These are phyloP conservation scores for Aspergillus ellipticus DNA, from an alignment of 495 filamentous ascomycete species.

Conservation along the genomic window DNA sequence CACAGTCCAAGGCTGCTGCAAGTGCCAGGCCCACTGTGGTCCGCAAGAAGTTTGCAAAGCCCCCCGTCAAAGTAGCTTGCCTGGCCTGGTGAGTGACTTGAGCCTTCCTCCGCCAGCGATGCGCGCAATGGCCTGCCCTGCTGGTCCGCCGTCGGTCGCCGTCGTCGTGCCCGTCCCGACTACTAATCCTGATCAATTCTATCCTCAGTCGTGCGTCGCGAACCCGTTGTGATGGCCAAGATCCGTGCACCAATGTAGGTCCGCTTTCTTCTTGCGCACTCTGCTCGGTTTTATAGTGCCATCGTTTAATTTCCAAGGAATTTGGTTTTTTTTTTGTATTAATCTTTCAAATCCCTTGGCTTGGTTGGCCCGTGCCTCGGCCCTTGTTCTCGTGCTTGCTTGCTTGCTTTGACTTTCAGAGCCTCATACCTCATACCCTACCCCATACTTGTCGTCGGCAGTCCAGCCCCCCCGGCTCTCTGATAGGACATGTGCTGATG, in stretches of 20 bases:
- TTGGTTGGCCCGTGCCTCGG: neutral
- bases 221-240: conserved; percentile 56
- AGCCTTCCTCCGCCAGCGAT: conserved; percentile 3
- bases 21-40: conserved; percentile 21
- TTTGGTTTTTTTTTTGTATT: neutral
- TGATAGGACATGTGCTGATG: conserved; percentile 7
- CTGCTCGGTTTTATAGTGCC: neutral
- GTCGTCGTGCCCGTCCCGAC: conserved; percentile 2
- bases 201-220: conserved; percentile 51
- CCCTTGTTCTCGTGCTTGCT: neutral
- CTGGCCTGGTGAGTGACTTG: conserved; percentile 56
- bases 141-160: neutral
- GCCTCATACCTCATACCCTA: neutral
- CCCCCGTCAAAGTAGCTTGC: conserved; percentile 63
- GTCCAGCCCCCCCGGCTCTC: neutral
- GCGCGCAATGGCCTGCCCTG: conserved; percentile 2
- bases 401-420: neutral
- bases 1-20: conserved; percentile 19
- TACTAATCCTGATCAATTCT: conserved; percentile 15
- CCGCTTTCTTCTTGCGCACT: neutral
- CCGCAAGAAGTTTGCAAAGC: conserved; percentile 51
- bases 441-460: neutral
- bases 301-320: neutral
- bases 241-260: conserved; percentile 55
- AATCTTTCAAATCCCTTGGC: neutral